Conservation (phyloP, 257 asterid species). For the Orobanche coerulescens region DNA sequence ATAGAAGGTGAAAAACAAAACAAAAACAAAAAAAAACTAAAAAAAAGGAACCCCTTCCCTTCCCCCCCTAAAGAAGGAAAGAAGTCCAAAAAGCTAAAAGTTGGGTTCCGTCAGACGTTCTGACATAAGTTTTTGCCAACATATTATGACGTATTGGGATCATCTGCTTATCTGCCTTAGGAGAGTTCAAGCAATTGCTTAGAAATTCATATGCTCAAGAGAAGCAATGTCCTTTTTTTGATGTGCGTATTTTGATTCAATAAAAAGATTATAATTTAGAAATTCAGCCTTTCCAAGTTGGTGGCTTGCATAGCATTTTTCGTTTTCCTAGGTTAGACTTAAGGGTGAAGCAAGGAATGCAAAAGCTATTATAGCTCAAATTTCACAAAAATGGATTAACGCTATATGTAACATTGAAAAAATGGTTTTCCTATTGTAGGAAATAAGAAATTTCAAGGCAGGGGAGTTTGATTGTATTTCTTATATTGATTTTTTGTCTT, state of each 20-base stretch:
- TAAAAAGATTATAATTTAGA: not conserved
- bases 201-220: not conserved
- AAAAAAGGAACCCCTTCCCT: no score
- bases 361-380: not conserved
- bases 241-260: not conserved
- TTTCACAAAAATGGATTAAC: not conserved
- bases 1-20: no score
- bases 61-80: no score
- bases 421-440: not conserved
- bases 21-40: no score
- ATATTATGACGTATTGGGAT: not conserved
- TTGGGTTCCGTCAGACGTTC: no score
- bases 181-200: not conserved
- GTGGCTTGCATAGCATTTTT: not conserved
- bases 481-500: no score
- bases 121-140: not conserved
- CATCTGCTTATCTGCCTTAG: not conserved
- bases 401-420: not conserved
- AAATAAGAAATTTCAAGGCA: no score
- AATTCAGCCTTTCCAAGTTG: not conserved
- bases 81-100: no score
- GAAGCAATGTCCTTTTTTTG: not conserved
- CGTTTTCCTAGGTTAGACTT: not conserved
- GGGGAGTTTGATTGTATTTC: no score
- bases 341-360: not conserved